Conservation (phyloP, 2,329 filamentous ascomycete genomes). For the Fusarium continuum region DNA sequence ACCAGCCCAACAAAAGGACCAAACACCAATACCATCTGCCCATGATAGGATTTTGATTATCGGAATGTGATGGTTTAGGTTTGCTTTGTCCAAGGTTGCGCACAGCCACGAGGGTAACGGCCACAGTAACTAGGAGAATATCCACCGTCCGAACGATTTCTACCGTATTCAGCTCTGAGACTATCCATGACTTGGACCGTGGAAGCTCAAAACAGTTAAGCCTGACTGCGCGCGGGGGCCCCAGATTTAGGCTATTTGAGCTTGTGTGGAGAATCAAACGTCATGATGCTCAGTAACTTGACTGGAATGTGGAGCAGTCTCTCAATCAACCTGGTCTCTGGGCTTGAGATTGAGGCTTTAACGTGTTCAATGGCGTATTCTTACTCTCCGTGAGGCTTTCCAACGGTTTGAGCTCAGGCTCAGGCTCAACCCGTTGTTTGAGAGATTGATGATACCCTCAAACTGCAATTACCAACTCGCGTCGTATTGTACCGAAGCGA, state of each 20-base stretch:
- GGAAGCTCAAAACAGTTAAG: neutral
- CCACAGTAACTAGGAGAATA: neutral
- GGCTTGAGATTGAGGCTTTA: neutral
- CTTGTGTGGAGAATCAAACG: slow-evolving; percentile 16
- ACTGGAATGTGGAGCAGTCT: slow-evolving; percentile 9
- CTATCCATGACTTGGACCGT: neutral
- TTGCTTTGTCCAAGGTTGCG: neutral
- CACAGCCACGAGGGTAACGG: slow-evolving; percentile 23
- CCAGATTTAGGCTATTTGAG: slow-evolving; percentile 22
- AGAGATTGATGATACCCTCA: neutral
- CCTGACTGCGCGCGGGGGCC: neutral
- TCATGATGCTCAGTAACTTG: slow-evolving; percentile 3
- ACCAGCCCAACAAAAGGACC: neutral
- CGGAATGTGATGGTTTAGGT: slow-evolving; percentile 20
- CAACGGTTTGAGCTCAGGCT: neutral
- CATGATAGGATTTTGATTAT: neutral
- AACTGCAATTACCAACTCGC: neutral
- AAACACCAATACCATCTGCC: neutral
- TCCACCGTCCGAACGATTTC: neutral
- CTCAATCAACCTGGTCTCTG: slow-evolving; percentile 6
- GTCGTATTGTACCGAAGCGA: neutral
- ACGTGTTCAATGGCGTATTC: neutral
- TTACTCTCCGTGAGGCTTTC: neutral
- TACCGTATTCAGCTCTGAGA: neutral
- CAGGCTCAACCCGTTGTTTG: too few relatives aligned